These are phyloP conservation scores for Teratosphaeria viscida DNA, from an alignment of 2,329 filamentous ascomycete genomes.

Conservation along the genomic window DNA sequence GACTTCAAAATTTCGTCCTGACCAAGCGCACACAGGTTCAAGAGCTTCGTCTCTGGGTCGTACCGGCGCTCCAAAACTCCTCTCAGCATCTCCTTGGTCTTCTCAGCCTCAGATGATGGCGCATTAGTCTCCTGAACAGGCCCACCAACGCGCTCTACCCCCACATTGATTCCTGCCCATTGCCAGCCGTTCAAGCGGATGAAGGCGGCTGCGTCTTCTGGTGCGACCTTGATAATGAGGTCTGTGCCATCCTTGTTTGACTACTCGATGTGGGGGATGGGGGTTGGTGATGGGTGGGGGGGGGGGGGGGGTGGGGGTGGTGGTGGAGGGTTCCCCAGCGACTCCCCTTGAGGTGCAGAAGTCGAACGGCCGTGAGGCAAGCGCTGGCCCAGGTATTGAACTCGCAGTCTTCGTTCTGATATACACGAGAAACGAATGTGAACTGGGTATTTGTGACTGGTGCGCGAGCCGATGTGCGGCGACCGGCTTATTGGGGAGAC, in stretches of 20 bases:
- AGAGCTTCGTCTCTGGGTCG: constrained; percentile 57
- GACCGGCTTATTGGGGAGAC: constrained; percentile 10
- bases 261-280: constrained; percentile 18
- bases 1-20: constrained; percentile 60
- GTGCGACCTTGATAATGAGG: constrained; percentile 28
- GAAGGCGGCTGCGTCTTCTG: constrained; percentile 26
- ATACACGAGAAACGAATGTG: constrained; percentile 19
- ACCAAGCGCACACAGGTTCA: constrained; percentile 71
- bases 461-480: constrained; percentile 3
- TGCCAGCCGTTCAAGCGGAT: constrained; percentile 31
- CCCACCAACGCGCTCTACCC: constrained; percentile 23
- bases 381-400: constrained; percentile 3
- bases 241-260: constrained; percentile 26
- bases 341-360: constrained; percentile 1
- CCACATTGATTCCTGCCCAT: constrained; percentile 30
- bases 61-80: constrained; percentile 67
- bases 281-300: too few species aligned
- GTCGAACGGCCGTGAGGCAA: constrained; percentile 6
- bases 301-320: too few species aligned
- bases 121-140: constrained; percentile 7
- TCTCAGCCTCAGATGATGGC: constrained; percentile 38
- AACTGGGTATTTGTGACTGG: constrained; percentile 15
- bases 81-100: constrained; percentile 53
- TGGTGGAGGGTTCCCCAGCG: too few species aligned
- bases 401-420: constrained; percentile 23